Evolutionary conservation across 306 rosid genomes (phyloP), one percentile per base, ranked within the genome.

Genomic region (Dryas octopetala): DNA sequence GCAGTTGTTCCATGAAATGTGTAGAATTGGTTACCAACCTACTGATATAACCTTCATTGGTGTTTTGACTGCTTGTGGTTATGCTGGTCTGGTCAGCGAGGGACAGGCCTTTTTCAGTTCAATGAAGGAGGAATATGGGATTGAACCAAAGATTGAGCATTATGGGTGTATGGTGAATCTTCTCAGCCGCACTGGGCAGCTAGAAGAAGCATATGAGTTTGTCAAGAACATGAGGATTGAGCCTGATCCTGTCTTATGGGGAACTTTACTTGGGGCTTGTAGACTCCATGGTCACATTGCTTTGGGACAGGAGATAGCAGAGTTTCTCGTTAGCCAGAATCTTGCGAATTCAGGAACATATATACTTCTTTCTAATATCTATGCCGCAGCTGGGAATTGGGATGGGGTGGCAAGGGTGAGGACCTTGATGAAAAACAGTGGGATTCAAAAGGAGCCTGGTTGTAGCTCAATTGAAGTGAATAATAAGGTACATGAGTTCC

Each of bases 381-480:
- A 90, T 47, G 96, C 97, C 6, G 79, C 91, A 62, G 79, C 89
- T 28, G 85, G 90, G 17, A 82, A 89, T 85, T 91, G 95, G 97
- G 86, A 74, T 7, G 91, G 93, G 49, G 98, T 83, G 79, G 93
- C 93, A 14, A 89, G 80, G 59, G 82, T 93, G 17, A 87, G 98
- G 61, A 74, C 84, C 5, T 65, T 89, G 88, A 91, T 93, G 98
- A 91, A 86, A 86, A 82, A 72, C 38, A 80, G 81, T 63, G 89
- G 96, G 62, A 84, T 93, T 41, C 88, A 85, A 58, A 93, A 93
- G 78, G 97, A 93, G 77, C 97, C 96, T 15, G 98, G 98, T 14
- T 89, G 98, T 68, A 91, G 96, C 84, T 83, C 87, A 6, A 85
- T 93, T 60, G 98, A 93, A 80, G 83, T 91, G 73, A 71, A 86